Evolutionary conservation across 768 basidiomycete genomes (phyloP).

Genomic region (Leccinellum luteum): DNA sequence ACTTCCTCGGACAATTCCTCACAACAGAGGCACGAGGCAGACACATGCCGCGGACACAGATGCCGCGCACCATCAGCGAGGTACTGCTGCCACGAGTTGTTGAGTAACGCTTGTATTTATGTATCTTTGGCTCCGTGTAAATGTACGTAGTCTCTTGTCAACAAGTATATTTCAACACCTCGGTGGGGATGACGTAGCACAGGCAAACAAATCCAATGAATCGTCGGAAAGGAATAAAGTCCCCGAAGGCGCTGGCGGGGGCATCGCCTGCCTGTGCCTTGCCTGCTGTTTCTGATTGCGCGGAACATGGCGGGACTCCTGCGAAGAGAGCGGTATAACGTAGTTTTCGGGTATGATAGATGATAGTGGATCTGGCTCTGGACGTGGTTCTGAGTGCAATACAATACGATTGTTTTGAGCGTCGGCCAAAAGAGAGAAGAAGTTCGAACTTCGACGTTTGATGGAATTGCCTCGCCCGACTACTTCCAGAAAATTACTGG

Average conservation of each 20-base stretch:
- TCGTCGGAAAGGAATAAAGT: slow-evolving; percentile 42
- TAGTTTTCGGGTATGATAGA: slow-evolving; percentile 19
- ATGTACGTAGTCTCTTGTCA: not conserved
- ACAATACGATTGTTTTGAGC: slow-evolving; percentile 37
- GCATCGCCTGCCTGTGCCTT: not conserved
- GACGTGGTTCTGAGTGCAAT: slow-evolving; percentile 29
- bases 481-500: slow-evolving; percentile 4
- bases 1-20: not conserved
- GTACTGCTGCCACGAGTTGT: not conserved
- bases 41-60: slow-evolving; percentile 13
- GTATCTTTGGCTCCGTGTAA: not conserved
- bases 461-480: slow-evolving; percentile 8
- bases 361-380: not conserved
- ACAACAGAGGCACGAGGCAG: slow-evolving; percentile 18
- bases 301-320: slow-evolving; percentile 1
- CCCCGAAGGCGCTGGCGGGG: not conserved
- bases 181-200: slow-evolving; percentile 29
- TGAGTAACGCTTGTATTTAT: not conserved
- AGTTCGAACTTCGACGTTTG: slow-evolving; percentile 29
- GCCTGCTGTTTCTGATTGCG: slow-evolving; percentile 10
- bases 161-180: slow-evolving; percentile 12
- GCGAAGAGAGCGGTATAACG: slow-evolving; percentile 5
- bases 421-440: slow-evolving; percentile 40
- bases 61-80: not conserved
- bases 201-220: slow-evolving; percentile 48